Conservation (phyloP, 2,329 filamentous ascomycete genomes). For the Penicillium sp. region DNA sequence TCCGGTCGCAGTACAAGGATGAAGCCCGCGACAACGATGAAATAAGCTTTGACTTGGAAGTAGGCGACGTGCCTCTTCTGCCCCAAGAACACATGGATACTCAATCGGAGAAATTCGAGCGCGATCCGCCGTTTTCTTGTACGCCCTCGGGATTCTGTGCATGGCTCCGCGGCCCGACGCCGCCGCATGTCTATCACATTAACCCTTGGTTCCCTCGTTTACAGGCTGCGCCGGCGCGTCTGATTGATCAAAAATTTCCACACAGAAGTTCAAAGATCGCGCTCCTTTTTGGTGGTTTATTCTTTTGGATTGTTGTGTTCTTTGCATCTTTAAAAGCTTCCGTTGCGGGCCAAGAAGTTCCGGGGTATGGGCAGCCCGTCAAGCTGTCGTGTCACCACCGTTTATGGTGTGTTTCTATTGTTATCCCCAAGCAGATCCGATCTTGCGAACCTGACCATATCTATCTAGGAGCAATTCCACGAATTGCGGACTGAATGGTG, state of each 20-base stretch:
- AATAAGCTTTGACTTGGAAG: slow-evolving; percentile 16
- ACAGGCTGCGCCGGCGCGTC: slow-evolving; percentile 33
- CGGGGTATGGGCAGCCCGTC: slow-evolving; percentile 34
- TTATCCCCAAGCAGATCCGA: not conserved
- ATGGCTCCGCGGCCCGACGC: slow-evolving; percentile 32
- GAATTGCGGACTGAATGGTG: slow-evolving; percentile 55
- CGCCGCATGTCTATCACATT: slow-evolving; percentile 33
- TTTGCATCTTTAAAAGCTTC: slow-evolving; percentile 30
- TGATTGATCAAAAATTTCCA: slow-evolving; percentile 30
- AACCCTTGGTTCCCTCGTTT: slow-evolving; percentile 30
- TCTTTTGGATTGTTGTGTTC: slow-evolving; percentile 34
- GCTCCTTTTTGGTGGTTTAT: slow-evolving; percentile 25
- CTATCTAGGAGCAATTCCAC: slow-evolving; percentile 33
- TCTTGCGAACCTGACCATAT: slow-evolving; percentile 1
- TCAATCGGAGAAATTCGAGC: not conserved
- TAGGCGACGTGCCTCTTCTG: slow-evolving; percentile 18
- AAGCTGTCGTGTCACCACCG: slow-evolving; percentile 33
- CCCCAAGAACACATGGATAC: slow-evolving; percentile 5
- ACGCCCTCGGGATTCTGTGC: slow-evolving; percentile 19
- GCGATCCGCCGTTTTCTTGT: slow-evolving; percentile 22
- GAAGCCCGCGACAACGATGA: slow-evolving; percentile 10
- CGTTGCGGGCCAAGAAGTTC: slow-evolving; percentile 27
- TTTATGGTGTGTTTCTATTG: slow-evolving; percentile 42
- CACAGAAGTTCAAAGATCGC: slow-evolving; percentile 20
- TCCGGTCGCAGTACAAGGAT: slow-evolving; percentile 5